Percentiles rank a stretch among this genome's conserved stretches.
Evolutionary conservation across 2,329 filamentous ascomycete species (phyloP).

Genomic region (Trichoderma sp.): DNA sequence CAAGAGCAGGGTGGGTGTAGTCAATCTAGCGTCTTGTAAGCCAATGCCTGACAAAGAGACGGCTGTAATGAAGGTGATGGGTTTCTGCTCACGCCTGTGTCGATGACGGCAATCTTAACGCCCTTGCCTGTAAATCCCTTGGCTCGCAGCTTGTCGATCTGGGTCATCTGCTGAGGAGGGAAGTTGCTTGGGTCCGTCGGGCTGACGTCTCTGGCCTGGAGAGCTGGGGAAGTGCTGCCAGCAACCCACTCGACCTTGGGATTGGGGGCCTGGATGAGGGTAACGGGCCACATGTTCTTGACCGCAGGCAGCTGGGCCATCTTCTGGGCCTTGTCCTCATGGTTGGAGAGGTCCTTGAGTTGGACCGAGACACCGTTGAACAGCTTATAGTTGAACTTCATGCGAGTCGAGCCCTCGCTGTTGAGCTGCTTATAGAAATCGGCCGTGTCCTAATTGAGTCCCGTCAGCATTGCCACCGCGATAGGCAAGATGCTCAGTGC

Average conservation of each 20-base stretch:
- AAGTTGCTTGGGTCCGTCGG: not conserved
- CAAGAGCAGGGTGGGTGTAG: conserved; percentile 45
- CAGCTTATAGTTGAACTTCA: conserved; percentile 48
- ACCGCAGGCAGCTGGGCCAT: conserved; percentile 43
- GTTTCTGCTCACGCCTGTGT: conserved; percentile 46
- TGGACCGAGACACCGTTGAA: conserved; percentile 55
- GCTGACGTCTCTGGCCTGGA: not conserved
- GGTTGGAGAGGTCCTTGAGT: conserved; percentile 44
- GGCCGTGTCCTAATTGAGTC: conserved; percentile 6
- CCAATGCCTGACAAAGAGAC: not conserved
- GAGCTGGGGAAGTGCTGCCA: not conserved
- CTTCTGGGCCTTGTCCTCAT: conserved; percentile 41
- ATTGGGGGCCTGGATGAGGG: conserved; percentile 42
- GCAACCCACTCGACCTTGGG: conserved; percentile 45
- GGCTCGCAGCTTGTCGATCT: conserved; percentile 52
- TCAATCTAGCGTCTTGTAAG: conserved; percentile 30
- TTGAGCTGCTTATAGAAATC: conserved; percentile 6
- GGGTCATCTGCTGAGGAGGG: conserved; percentile 51
- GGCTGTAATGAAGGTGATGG: not conserved
- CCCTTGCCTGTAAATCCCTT: conserved; percentile 49
- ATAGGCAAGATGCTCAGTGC: not conserved
- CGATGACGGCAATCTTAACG: conserved; percentile 52
- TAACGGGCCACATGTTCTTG: conserved; percentile 49
- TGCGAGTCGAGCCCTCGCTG: conserved; percentile 38
- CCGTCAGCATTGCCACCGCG: not conserved